Base-by-base conservation (phyloP, 169 alveolate genomes). In the Eimeria tenella region DNA sequence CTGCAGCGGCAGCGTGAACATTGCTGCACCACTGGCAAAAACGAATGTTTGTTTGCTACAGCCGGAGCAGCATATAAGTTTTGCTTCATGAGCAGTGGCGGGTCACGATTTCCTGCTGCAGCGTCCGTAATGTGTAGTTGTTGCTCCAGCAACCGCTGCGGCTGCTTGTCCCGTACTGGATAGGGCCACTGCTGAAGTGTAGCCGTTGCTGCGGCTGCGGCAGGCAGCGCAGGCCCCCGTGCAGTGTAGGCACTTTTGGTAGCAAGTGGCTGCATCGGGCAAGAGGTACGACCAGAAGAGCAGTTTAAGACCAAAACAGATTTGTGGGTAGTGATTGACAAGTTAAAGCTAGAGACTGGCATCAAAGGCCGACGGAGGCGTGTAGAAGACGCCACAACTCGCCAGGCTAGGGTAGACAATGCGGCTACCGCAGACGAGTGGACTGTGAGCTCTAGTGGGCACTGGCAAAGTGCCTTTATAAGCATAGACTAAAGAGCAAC, bases 11-110 rank as follows among this genome's bases (percentile, higher is more conserved):
- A 81, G 11, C 89, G 68, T 58, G 58, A 23, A 23, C 53, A 23
- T 10, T 81, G 89, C 89, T 81, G 73, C 89, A 81, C 73, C 89
- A 81, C 11, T 55, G 31, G 56, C 55, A 81, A 81, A 11, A 81
- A 6, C 89, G 42, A 55, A 55, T 25, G 55, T 81, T 52, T 58
- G 11, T 10, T 56, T 81, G 89, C 89, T 63, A 23, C 73, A n/a
- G 73, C 73, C 19, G 89, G 42, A 81, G 89, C 89, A 81, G 89
- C 89, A 56, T 81, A 58, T 60, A n/a, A 60, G 17, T 9, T 60
- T 58, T 60, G 7, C 70, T 60, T 4, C 23, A 9, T 3, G 23
- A 60, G 70, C 3, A 4, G n/a, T 60, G 15, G n/a, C n/a, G 15
- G 11, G 7, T 60, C n/a, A 15, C 15, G 89, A 8, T 58, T 81